These are phyloP conservation scores for Bullera alba DNA, from an alignment of 768 basidiomycete genomes.

Conservation along the genomic window DNA sequence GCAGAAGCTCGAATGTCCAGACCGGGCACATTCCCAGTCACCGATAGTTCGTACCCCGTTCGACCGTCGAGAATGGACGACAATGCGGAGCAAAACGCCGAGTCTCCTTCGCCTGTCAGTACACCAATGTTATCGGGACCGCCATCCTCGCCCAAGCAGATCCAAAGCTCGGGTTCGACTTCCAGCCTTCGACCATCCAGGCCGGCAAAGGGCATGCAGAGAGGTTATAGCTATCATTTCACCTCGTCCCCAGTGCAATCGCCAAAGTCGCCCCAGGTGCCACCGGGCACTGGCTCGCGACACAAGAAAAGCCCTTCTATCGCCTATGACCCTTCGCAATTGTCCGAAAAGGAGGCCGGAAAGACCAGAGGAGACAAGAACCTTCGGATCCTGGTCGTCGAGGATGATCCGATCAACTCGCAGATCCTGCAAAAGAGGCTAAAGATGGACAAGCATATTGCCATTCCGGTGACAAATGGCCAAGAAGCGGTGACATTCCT, in stretches of 20 bases:
- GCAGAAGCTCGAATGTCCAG: constrained; percentile 33
- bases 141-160: not conserved
- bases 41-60: constrained; percentile 39
- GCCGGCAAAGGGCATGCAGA: not conserved
- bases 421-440: constrained; percentile 64
- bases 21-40: constrained; percentile 40
- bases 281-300: not conserved
- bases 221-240: not conserved
- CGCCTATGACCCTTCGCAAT: not conserved
- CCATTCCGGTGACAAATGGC: constrained; percentile 64
- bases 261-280: not conserved
- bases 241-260: not conserved
- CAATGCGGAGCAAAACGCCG: constrained; percentile 9
- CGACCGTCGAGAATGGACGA: constrained; percentile 28
- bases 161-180: not conserved
- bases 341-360: not conserved
- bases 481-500: constrained; percentile 65
- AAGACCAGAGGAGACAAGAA: constrained; percentile 5
- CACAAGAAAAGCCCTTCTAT: not conserved
- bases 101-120: not conserved
- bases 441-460: constrained; percentile 59
- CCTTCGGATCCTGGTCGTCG: constrained; percentile 13
- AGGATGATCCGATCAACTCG: constrained; percentile 71
- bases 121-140: not conserved
- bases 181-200: not conserved